A percentile compares a stretch with the other conserved stretches of the same genome.
phyloP scores from a whole-genome alignment of 306 rosid species.

The Parietaria judaica region DNA sequence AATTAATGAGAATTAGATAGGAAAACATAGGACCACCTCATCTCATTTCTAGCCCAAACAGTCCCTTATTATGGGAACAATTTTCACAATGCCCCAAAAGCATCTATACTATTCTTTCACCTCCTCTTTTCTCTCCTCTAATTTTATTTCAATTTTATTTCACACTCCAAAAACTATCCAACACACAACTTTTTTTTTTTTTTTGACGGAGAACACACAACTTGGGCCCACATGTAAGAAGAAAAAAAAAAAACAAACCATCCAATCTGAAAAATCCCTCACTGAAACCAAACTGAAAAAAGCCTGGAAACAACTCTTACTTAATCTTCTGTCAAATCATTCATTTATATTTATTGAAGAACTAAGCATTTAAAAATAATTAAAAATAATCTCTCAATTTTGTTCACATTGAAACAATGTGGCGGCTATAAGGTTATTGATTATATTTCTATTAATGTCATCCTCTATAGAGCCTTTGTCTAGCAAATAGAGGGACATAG shows the following conservation, averaged over 20 bases:
- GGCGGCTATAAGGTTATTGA: no score
- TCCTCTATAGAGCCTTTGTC: slow-evolving; percentile 10
- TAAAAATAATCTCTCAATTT: not conserved
- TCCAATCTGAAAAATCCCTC: slow-evolving; percentile 22
- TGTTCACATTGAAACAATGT: no score
- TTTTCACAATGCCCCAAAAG: slow-evolving; percentile 27
- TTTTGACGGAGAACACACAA: no score
- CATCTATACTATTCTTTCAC: slow-evolving; percentile 36
- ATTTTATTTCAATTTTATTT: not conserved
- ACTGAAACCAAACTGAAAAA: slow-evolving; percentile 48
- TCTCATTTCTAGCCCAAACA: slow-evolving; percentile 31
- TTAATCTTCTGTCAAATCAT: slow-evolving; percentile 23
- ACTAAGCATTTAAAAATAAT: not conserved
- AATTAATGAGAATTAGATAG: slow-evolving; percentile 65
- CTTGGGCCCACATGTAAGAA: slow-evolving; percentile 6
- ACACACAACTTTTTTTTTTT: not conserved
- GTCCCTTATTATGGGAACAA: slow-evolving; percentile 54
- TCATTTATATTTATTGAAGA: not conserved
- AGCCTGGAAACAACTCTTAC: slow-evolving; percentile 60
- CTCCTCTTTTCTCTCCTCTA: not conserved
- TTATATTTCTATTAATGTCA: not conserved
- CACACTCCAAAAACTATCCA: not conserved
- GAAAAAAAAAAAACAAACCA: not conserved
- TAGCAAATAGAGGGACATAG: not conserved
- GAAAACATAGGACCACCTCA: slow-evolving; percentile 75